These are phyloP conservation scores for Phytophthora vignae DNA, from an alignment of 352 stramenopile genomes.

Conservation along the genomic window DNA sequence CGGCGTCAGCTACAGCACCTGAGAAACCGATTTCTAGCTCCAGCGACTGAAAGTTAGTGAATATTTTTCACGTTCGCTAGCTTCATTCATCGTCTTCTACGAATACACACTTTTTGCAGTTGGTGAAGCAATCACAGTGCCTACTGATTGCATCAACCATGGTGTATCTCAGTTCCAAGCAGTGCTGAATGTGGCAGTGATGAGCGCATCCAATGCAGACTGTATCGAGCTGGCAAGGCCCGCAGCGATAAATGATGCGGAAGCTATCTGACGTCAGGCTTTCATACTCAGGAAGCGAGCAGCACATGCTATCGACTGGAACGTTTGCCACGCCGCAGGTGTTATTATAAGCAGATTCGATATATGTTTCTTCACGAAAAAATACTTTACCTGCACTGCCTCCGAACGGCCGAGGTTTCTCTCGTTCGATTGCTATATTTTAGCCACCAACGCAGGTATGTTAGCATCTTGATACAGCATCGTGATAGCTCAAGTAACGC, in stretches of 20 bases:
- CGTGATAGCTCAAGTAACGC: neutral
- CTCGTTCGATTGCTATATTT: conserved; percentile 33
- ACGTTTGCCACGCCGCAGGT: neutral
- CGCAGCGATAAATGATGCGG: conserved; percentile 71
- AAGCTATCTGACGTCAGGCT: conserved; percentile 79
- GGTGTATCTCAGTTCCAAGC: conserved; percentile 64
- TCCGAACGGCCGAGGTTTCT: conserved; percentile 48
- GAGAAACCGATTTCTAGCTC: conserved; percentile 57
- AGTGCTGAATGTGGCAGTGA: conserved; percentile 69
- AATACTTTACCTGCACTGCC: conserved; percentile 44
- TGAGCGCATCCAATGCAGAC: conserved; percentile 79
- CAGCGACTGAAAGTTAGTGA: conserved; percentile 24
- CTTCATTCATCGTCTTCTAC: conserved; percentile 24
- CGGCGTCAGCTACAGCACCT: conserved; percentile 75
- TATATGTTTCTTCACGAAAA: neutral
- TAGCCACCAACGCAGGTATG: neutral
- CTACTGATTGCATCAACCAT: conserved; percentile 62
- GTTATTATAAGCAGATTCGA: neutral
- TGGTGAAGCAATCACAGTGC: conserved; percentile 59
- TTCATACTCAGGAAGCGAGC: conserved; percentile 57
- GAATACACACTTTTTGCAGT: conserved; percentile 43
- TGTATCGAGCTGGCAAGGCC: conserved; percentile 53
- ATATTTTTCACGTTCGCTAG: neutral
- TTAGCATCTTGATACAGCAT: neutral
- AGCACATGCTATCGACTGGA: conserved; percentile 58